Base-by-base conservation (phyloP, 1,284 basidiomycete genomes). In the Amylostereum areolatum region DNA sequence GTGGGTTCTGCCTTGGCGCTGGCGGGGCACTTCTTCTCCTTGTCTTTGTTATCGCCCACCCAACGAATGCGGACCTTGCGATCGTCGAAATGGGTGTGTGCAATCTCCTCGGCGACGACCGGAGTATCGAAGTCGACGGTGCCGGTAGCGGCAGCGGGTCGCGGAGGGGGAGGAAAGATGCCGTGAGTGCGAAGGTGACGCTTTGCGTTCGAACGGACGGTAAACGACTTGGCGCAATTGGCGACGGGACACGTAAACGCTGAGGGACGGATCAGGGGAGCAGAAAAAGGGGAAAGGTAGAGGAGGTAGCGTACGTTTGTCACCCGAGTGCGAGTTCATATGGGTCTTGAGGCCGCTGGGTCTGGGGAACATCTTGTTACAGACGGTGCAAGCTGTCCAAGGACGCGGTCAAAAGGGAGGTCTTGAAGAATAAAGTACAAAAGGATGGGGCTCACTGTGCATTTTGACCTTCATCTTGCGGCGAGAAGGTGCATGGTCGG, bases 321-420 rank as follows among this genome's bases (percentile, higher is more conserved):
- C 74, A 33, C 82, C 81, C 0, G 78, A 83, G 61, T 89, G 84
- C 36, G 79, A 80, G 53, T 83, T 80, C 81, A 85, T 85, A 64
- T 87, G 84, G 12, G 84, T 85, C 48, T 71, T 69, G 39, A 89
- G 70, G 12, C 80, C 82, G 52, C 80, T 83, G 0, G 83, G 84
- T 18, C 80, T 68, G 47, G 79, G 80, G 61, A 85, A 85, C 27
- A 71, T 62, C 63, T 84, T 84, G 45, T 67, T 62, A 61, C 81
- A 84, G 5, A 80, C 66, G n/a, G 62, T 59, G 58, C 81, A 80
- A 52, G 68, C 18, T 18, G 18, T 18, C 18, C 18, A 18, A 18
- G 18, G 18, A 18, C 18, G 18, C 18, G 18, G 18, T 18, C 18
- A 18, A 18, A 18, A 18, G 18, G 18, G 18, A 18, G 18, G 18